Evolutionary conservation across 106 monocot species (phyloP).

Genomic region (Iris macrosiphon): DNA sequence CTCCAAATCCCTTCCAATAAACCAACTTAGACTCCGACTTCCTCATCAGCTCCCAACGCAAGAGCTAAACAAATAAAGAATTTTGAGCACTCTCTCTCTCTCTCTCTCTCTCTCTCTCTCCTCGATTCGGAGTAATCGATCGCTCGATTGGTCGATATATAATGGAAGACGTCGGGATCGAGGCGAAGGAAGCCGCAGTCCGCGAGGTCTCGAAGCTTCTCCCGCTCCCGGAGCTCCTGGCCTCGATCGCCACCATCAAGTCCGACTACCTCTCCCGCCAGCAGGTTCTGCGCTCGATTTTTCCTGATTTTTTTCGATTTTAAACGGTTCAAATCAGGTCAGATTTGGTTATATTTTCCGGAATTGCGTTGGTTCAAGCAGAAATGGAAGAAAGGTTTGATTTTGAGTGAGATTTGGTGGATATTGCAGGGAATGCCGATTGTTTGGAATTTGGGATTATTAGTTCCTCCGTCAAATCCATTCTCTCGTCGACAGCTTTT

Average conservation of each 20-base stretch:
- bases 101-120: not conserved
- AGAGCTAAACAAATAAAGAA: too few relatives aligned
- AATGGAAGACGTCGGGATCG: slow-evolving; percentile 91
- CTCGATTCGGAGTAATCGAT: not conserved
- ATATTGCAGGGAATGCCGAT: too few relatives aligned
- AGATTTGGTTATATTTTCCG: not conserved
- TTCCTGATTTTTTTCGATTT: not conserved
- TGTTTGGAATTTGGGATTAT: too few relatives aligned
- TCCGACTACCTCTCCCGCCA: slow-evolving; percentile 88
- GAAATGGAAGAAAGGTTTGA: too few relatives aligned
- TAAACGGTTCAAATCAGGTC: not conserved
- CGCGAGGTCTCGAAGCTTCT: slow-evolving; percentile 93
- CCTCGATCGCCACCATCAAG: slow-evolving; percentile 84
- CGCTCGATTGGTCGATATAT: not conserved
- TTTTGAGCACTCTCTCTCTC: too few relatives aligned
- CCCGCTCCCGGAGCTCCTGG: slow-evolving; percentile 67
- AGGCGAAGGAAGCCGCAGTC: slow-evolving; percentile 87
- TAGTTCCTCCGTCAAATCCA: too few relatives aligned
- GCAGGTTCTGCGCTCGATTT: slow-evolving; percentile 53
- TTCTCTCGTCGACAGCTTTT: too few relatives aligned
- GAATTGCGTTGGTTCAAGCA: not conserved
- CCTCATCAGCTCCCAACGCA: too few relatives aligned
- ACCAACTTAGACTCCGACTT: too few relatives aligned
- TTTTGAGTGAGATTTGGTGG: too few relatives aligned
- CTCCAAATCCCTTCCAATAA: too few relatives aligned